These are phyloP conservation scores for Verticillium longisporum DNA, from an alignment of 2,329 filamentous ascomycete genomes.

Conservation along the genomic window DNA sequence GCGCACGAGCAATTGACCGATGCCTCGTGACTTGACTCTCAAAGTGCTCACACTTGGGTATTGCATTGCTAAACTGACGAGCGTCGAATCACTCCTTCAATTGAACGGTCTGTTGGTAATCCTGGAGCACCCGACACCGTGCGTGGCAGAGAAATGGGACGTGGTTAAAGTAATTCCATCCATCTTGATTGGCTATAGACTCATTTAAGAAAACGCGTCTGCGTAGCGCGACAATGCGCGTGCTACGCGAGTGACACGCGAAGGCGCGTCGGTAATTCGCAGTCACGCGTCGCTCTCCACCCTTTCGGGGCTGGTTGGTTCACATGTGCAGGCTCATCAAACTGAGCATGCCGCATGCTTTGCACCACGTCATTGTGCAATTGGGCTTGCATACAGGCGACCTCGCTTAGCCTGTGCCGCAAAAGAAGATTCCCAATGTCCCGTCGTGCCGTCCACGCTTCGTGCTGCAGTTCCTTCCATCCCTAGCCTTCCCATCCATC, in stretches of 20 bases:
- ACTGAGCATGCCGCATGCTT: neutral
- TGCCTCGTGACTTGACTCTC: no score
- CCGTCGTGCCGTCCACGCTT: neutral
- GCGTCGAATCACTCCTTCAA: no score
- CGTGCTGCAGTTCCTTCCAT: neutral
- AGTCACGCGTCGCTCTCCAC: neutral
- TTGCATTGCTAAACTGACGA: no score
- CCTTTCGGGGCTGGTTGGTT: neutral
- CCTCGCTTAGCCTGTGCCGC: neutral
- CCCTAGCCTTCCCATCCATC: neutral
- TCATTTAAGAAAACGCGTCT: neutral
- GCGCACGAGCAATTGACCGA: no score
- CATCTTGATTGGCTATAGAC: slow-evolving; percentile 4
- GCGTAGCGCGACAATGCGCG: slow-evolving; percentile 4
- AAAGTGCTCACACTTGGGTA: no score
- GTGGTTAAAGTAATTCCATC: neutral
- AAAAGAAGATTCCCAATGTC: neutral
- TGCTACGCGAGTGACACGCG: neutral
- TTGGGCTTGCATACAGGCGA: neutral
- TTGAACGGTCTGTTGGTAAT: neutral
- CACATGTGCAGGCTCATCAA: neutral
- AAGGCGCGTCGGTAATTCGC: neutral
- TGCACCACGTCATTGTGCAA: neutral
- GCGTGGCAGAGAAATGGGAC: neutral
- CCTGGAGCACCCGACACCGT: neutral